phyloP scores from a whole-genome alignment of 768 basidiomycete species.

The Suillus hirtellus region DNA sequence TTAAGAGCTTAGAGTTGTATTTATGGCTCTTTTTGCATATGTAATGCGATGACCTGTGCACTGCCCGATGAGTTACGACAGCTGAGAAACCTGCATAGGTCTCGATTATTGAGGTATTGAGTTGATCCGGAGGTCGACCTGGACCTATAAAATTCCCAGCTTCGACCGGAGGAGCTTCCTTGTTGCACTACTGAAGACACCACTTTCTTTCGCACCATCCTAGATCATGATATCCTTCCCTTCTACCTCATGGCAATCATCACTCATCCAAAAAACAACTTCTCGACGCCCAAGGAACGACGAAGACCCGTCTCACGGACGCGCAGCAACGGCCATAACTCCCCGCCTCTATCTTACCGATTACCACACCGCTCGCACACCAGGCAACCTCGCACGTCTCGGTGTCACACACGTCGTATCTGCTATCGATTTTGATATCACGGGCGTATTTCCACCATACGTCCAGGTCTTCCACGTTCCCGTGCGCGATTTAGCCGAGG shows the following conservation, averaged over 20 bases:
- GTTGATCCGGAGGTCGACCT: slow-evolving; percentile 1
- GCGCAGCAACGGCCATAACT: slow-evolving; percentile 35
- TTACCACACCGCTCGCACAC: slow-evolving; percentile 53
- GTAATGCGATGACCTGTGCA: neutral
- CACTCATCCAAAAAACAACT: slow-evolving; percentile 25
- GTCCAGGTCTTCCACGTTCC: slow-evolving; percentile 55
- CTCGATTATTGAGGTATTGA: neutral
- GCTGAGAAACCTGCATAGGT: neutral
- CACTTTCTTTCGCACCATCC: neutral
- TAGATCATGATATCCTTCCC: slow-evolving; percentile 35
- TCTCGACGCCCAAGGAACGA: slow-evolving; percentile 15
- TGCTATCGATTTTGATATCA: slow-evolving; percentile 49
- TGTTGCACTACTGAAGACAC: neutral
- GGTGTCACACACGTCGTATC: slow-evolving; percentile 78
- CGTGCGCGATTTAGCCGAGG: slow-evolving; percentile 41
- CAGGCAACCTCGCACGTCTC: slow-evolving; percentile 47
- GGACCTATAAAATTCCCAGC: neutral
- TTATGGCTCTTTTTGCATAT: slow-evolving; percentile 1
- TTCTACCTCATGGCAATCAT: slow-evolving; percentile 28
- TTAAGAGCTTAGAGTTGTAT: neutral
- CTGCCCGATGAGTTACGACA: neutral
- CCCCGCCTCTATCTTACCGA: slow-evolving; percentile 66
- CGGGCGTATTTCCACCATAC: slow-evolving; percentile 21
- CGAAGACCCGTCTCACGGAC: slow-evolving; percentile 18
- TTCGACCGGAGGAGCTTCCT: slow-evolving; percentile 11